phyloP scores from a whole-genome alignment of 2,329 filamentous ascomycete genomes.

The Fusarium scirpi region DNA sequence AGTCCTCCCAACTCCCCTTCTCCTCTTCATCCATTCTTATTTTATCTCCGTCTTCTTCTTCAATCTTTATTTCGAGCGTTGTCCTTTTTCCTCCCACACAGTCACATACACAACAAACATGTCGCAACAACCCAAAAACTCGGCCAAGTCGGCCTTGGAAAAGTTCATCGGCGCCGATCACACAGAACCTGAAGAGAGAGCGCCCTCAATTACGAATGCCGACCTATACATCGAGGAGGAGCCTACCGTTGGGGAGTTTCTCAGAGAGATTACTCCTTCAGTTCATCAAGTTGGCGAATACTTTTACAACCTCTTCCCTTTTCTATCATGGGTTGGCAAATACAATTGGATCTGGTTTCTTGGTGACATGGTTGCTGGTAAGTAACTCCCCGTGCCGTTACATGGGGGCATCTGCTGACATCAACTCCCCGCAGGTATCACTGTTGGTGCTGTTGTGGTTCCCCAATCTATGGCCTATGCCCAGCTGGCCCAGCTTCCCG shows the following conservation, averaged over 20 bases:
- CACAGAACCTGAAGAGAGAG: slow-evolving; percentile 49
- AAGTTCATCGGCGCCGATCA: slow-evolving; percentile 52
- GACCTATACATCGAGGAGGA: slow-evolving; percentile 57
- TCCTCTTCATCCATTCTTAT: neutral
- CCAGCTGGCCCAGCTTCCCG: slow-evolving; percentile 59
- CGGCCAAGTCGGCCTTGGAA: slow-evolving; percentile 45
- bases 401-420: slow-evolving; percentile 35
- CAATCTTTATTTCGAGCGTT: slow-evolving; percentile 6
- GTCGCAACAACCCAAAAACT: slow-evolving; percentile 35
- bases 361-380: slow-evolving; percentile 61
- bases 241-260: slow-evolving; percentile 57
- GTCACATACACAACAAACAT: slow-evolving; percentile 9
- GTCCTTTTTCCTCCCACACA: neutral
- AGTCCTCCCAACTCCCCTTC: neutral
- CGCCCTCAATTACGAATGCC: slow-evolving; percentile 53
- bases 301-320: slow-evolving; percentile 60
- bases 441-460: slow-evolving; percentile 66
- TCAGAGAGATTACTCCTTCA: slow-evolving; percentile 55
- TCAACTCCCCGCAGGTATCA: slow-evolving; percentile 50
- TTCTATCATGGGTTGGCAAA: slow-evolving; percentile 62
- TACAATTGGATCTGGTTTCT: slow-evolving; percentile 62
- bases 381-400: slow-evolving; percentile 24
- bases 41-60: neutral
- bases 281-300: slow-evolving; percentile 50
- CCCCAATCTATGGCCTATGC: slow-evolving; percentile 68